These are phyloP conservation scores for Trichosporon sp. DNA, from an alignment of 1,284 basidiomycete genomes.

Conservation along the genomic window DNA sequence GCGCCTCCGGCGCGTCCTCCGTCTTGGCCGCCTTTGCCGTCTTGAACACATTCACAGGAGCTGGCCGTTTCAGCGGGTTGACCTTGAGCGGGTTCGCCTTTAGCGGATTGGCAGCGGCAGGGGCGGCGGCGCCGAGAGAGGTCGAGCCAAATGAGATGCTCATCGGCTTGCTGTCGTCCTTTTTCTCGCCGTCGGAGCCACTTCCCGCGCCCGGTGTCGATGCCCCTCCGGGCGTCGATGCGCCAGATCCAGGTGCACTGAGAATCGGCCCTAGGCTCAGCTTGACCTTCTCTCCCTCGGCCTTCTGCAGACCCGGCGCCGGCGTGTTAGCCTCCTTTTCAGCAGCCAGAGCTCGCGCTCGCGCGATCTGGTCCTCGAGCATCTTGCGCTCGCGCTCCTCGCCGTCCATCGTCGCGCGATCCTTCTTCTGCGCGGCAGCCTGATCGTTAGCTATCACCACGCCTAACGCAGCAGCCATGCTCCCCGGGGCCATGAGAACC, in stretches of 20 bases:
- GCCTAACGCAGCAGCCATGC: neutral
- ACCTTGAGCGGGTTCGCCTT: conserved; percentile 25
- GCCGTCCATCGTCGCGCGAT: conserved; percentile 82
- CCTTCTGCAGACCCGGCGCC: conserved; percentile 58
- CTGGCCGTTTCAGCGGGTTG: conserved; percentile 48
- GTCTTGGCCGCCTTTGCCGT: conserved; percentile 47
- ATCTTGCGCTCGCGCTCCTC: conserved; percentile 87
- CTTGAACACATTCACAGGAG: conserved; percentile 63
- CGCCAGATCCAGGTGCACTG: neutral
- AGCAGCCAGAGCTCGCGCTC: conserved; percentile 54
- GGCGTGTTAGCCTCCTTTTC: conserved; percentile 37
- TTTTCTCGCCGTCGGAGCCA: neutral
- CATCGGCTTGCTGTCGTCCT: conserved; percentile 10
- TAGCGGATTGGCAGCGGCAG: neutral
- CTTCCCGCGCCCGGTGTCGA: conserved; percentile 12
- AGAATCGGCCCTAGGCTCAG: conserved; percentile 39
- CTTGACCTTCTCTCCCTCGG: conserved; percentile 52
- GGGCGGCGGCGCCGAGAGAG: neutral
- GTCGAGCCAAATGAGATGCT: conserved; percentile 9
- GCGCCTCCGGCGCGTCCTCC: conserved; percentile 48
- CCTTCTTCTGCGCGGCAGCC: conserved; percentile 86
- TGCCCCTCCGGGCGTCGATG: neutral
- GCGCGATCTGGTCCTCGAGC: conserved; percentile 89
- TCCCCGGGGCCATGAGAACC: no score
- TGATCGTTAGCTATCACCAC: conserved; percentile 41